phyloP scores from a whole-genome alignment of 2,329 filamentous ascomycete species.

The Endoconidiophora polonica region DNA sequence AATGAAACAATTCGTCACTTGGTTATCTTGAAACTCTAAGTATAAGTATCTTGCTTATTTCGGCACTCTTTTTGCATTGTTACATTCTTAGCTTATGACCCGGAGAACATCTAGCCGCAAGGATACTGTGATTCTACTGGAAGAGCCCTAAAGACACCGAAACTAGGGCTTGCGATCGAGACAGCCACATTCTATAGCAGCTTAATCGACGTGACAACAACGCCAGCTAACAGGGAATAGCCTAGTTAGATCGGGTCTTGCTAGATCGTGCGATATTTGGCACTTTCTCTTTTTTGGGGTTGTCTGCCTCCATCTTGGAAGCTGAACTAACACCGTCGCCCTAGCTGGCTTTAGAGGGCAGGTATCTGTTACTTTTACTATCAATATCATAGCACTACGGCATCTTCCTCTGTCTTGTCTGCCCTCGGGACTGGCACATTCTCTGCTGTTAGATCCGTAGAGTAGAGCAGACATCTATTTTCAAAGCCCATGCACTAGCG shows the following conservation, averaged over 20 bases:
- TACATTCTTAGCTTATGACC: no score
- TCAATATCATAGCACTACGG: background rate
- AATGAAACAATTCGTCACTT: no score
- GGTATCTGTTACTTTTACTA: background rate
- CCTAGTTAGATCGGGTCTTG: background rate
- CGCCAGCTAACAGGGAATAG: background rate
- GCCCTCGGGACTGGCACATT: no score
- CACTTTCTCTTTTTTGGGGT: background rate
- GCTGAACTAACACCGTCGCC: background rate
- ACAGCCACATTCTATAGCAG: background rate
- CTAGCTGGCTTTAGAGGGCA: background rate
- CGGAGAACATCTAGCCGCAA: no score
- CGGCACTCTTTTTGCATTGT: no score
- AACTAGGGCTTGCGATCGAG: background rate
- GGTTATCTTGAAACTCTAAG: no score
- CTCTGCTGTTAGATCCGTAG: no score
- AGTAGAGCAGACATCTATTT: no score
- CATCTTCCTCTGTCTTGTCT: background rate
- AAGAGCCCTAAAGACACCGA: no score
- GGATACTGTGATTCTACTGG: no score
- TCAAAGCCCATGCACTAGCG: no score
- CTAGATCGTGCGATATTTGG: background rate
- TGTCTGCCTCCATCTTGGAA: background rate
- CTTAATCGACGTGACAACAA: slow-evolving; percentile 1
- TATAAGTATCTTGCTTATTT: no score